A percentile compares a stretch with the other conserved stretches of the same genome.
Evolutionary conservation across 306 rosid genomes (phyloP).

Genomic region (Senna tora): DNA sequence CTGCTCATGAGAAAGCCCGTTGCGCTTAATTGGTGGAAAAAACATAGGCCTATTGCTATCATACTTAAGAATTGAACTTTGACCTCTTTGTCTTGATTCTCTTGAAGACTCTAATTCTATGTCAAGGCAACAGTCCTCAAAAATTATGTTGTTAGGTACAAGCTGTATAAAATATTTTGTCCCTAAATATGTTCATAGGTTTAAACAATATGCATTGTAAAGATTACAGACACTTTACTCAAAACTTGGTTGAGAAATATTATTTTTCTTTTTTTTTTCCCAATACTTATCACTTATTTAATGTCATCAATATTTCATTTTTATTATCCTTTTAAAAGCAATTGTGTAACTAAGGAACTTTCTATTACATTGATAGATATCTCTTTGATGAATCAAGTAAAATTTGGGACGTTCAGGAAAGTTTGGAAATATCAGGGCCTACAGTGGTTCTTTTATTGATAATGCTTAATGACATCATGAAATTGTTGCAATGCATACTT

Average conservation of each 20-base stretch:
- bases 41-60: not conserved
- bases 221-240: not conserved
- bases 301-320: not conserved
- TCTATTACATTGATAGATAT: not conserved
- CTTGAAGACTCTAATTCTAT: not conserved
- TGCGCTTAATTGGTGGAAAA: not conserved
- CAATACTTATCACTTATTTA: constrained; percentile 10
- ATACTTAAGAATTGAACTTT: not conserved
- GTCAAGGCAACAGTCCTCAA: not conserved
- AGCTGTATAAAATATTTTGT: not conserved
- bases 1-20: not conserved
- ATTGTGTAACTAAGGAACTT: not conserved
- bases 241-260: not conserved
- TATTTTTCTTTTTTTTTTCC: not conserved
- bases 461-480: not conserved
- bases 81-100: not conserved
- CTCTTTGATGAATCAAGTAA: constrained; percentile 23
- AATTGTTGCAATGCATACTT: not conserved
- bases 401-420: not conserved
- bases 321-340: not conserved
- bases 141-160: not conserved
- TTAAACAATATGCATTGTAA: too few relatives aligned
- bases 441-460: not conserved
- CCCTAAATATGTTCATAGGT: not conserved
- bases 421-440: not conserved